Conservation (phyloP, 2,329 filamentous ascomycete genomes). For the Colletotrichum eremochloae region DNA sequence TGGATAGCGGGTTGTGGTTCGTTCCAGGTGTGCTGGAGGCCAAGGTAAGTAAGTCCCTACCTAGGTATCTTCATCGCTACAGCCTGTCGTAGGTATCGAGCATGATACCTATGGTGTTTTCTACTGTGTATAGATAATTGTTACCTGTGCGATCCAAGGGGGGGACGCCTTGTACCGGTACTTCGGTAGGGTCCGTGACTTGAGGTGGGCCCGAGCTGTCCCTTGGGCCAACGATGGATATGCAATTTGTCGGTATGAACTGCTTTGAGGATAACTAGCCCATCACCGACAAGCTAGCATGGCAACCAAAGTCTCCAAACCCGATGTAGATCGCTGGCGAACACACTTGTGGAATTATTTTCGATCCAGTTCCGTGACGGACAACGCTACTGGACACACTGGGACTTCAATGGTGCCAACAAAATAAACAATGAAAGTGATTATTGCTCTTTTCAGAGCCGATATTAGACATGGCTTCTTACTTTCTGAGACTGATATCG, state of each 20-base stretch:
- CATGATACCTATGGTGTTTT: too few species aligned
- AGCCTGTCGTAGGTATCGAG: not conserved
- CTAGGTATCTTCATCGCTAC: not conserved
- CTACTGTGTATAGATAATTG: too few species aligned
- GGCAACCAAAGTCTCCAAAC: not conserved
- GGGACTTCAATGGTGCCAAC: not conserved
- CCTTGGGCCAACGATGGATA: not conserved
- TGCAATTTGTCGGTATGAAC: not conserved
- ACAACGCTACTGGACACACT: not conserved
- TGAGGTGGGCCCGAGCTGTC: not conserved
- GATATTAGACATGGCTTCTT: not conserved
- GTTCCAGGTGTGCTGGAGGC: not conserved
- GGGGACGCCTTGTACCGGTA: too few species aligned
- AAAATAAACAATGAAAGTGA: not conserved
- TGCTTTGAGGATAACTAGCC: not conserved
- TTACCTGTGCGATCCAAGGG: too few species aligned
- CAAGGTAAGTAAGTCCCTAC: not conserved
- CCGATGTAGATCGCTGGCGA: not conserved
- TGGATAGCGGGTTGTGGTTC: not conserved
- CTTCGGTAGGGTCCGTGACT: not conserved
- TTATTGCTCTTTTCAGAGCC: conserved; percentile 6
- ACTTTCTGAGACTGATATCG: not conserved
- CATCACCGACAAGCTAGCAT: too few species aligned
- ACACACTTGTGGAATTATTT: not conserved
- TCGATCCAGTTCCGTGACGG: not conserved